These are phyloP conservation scores for Neoconidiobolus thromboides DNA, from an alignment of 371 early-diverging fungal species.

Conservation along the genomic window DNA sequence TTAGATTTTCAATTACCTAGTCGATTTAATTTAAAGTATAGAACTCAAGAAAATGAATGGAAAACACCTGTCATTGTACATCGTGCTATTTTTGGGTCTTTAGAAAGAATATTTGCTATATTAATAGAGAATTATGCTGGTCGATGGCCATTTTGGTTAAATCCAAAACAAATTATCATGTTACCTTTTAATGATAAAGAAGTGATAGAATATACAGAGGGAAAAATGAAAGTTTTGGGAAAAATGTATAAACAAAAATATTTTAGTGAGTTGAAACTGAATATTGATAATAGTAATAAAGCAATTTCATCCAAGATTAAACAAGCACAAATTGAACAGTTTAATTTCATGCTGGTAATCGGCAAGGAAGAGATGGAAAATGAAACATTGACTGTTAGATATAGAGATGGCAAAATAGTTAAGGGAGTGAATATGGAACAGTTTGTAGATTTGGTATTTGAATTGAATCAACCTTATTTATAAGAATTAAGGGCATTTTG, in stretches of 20 bases:
- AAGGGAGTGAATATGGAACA: conserved; percentile 6
- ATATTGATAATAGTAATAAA: conserved; percentile 66
- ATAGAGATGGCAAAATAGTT: conserved; percentile 31
- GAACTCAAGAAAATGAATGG: conserved; percentile 32
- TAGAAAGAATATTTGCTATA: conserved; percentile 97
- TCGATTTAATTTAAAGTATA: conserved; percentile 83
- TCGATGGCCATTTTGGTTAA: conserved; percentile 98
- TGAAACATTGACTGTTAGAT: conserved; percentile 71
- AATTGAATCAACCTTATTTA: background rate
- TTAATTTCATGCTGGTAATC: conserved; percentile 75
- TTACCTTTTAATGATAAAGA: conserved; percentile 54
- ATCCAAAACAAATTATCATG: conserved; percentile 87
- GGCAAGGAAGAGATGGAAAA: conserved; percentile 76
- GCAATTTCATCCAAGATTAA: conserved; percentile 96
- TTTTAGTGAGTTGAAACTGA: conserved; percentile 48
- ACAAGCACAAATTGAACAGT: conserved; percentile 56
- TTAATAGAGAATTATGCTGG: conserved; percentile 91
- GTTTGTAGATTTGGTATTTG: background rate
- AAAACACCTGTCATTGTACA: conserved; percentile 97
- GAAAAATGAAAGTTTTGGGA: conserved; percentile 20
- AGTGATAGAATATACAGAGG: conserved; percentile 10
- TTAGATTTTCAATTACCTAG: conserved; percentile 95
- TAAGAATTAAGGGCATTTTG: too few relatives aligned
- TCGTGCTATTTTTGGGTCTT: conserved; percentile 95
- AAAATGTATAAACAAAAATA: conserved; percentile 30